Percentiles rank a stretch among this genome's conserved stretches.
These are phyloP conservation scores for Tulasnella calospora DNA, from an alignment of 768 basidiomycete species.

Conservation along the genomic window DNA sequence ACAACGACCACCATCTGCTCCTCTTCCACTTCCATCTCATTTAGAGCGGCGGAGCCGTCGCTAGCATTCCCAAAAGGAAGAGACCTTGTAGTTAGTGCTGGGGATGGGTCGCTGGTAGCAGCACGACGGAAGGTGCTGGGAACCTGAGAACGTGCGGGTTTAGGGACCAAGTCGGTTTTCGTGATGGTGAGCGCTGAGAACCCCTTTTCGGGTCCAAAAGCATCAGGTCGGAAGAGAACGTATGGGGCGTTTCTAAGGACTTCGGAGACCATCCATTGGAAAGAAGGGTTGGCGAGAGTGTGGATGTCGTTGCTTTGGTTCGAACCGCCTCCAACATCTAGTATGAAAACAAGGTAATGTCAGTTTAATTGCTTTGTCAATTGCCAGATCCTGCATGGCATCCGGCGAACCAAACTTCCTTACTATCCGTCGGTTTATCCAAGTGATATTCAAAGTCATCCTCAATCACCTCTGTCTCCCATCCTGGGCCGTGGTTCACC, in stretches of 20 bases:
- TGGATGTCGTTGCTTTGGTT: constrained; percentile 9
- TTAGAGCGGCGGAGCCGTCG: not conserved
- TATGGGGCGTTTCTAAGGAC: constrained; percentile 16
- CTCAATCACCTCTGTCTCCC: not conserved
- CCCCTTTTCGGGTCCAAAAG: not conserved
- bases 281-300: constrained; percentile 22
- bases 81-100: not conserved
- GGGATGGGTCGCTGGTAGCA: too few relatives aligned
- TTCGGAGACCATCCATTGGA: constrained; percentile 30
- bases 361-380: constrained; percentile 41
- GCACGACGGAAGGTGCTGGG: not conserved
- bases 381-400: not conserved
- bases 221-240: not conserved
- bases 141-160: not conserved
- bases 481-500: too few relatives aligned
- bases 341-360: not conserved
- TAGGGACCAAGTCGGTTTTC: not conserved
- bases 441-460: not conserved
- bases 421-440: constrained; percentile 9
- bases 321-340: constrained; percentile 28
- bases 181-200: not conserved
- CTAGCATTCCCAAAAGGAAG: not conserved
- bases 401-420: constrained; percentile 30
- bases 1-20: not conserved
- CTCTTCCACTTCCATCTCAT: not conserved